Evolutionary conservation across 176 grass and related monocot genomes (phyloP).

Genomic region (Eleusine indica): DNA sequence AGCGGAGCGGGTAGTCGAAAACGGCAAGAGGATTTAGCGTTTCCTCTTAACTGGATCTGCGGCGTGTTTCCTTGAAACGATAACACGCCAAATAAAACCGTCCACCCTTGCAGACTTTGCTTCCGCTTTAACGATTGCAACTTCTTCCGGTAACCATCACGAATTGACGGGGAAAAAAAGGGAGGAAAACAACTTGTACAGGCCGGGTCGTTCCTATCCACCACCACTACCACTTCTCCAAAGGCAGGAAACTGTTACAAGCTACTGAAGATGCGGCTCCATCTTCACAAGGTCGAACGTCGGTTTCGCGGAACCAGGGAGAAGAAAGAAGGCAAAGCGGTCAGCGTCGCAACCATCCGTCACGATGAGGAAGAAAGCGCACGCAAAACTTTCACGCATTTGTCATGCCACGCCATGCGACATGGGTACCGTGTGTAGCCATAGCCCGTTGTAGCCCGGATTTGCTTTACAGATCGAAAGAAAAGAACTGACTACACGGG

Average conservation of each 20-base stretch:
- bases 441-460: background rate
- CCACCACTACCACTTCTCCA: background rate
- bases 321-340: background rate
- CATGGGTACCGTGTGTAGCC: background rate
- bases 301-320: background rate
- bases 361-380: background rate
- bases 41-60: background rate
- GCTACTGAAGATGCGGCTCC: background rate
- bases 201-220: background rate
- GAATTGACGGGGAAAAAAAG: background rate
- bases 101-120: background rate
- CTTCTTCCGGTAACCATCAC: background rate
- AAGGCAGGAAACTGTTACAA: background rate
- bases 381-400: slow-evolving; percentile 10
- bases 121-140: background rate
- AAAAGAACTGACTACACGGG: background rate
- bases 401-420: background rate
- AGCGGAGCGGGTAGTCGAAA: background rate
- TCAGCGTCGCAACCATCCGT: background rate
- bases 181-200: background rate
- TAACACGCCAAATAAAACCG: background rate
- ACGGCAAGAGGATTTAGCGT: background rate
- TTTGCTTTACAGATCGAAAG: slow-evolving; percentile 3
- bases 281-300: background rate
- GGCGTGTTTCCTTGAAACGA: background rate